phyloP scores from a whole-genome alignment of 305 asterid species.

The Solanum hybrid region DNA sequence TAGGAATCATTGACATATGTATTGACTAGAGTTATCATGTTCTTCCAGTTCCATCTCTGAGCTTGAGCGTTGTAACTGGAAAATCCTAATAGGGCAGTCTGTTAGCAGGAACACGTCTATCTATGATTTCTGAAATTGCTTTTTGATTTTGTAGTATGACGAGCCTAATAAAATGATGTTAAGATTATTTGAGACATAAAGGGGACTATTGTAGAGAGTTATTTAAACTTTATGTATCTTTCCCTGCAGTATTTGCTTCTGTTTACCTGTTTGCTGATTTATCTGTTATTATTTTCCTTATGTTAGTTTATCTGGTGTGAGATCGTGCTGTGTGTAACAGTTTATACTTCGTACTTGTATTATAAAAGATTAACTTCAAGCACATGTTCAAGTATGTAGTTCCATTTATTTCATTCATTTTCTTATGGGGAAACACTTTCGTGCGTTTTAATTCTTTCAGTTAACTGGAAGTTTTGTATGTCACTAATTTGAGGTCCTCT shows the following conservation, averaged over 20 bases:
- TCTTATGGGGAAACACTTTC: not conserved
- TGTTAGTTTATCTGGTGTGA: not conserved
- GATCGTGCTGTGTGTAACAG: not conserved
- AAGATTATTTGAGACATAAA: not conserved
- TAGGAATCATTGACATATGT: not conserved
- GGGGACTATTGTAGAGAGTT: not conserved
- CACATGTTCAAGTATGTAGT: not conserved
- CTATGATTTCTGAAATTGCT: not conserved
- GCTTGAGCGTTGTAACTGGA: not conserved
- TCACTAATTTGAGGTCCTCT: constrained; percentile 23
- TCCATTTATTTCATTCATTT: not conserved
- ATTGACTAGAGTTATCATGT: not conserved
- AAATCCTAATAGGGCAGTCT: not conserved
- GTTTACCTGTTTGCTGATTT: not conserved
- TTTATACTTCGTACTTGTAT: not conserved
- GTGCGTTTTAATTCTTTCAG: not conserved
- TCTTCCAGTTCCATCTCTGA: not conserved
- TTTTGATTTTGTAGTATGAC: not conserved
- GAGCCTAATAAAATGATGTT: not conserved
- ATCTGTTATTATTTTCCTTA: not conserved
- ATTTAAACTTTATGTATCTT: not conserved
- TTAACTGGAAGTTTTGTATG: not conserved
- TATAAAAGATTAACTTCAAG: not conserved
- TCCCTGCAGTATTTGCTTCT: not conserved
- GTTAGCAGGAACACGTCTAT: not conserved